phyloP scores from a whole-genome alignment of 257 asterid species.

The Henckelia pumila region DNA sequence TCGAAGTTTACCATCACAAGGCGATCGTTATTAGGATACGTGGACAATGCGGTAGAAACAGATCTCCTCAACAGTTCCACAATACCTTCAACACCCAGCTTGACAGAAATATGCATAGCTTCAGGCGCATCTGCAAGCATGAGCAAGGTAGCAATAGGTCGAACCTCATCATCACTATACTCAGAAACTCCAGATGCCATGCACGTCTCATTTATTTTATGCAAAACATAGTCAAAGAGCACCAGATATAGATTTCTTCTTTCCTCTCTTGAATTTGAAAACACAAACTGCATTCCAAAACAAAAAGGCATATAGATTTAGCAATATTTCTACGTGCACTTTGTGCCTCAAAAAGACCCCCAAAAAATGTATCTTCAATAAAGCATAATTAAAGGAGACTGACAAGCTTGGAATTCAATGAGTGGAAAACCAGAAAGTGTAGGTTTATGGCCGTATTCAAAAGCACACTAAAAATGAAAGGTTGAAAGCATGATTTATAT shows the following conservation, averaged over 20 bases:
- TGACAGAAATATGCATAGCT: conserved; percentile 88
- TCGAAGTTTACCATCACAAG: conserved; percentile 65
- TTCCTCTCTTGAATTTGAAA: conserved; percentile 87
- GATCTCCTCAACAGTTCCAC: conserved; percentile 82
- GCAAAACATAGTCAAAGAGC: conserved; percentile 87
- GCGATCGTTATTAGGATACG: conserved; percentile 84
- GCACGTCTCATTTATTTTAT: conserved; percentile 83
- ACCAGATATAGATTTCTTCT: conserved; percentile 89
- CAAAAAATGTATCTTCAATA: too few species aligned
- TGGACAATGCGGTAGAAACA: conserved; percentile 73
- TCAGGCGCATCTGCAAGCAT: conserved; percentile 97
- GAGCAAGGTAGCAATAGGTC: conserved; percentile 90
- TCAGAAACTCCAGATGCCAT: conserved; percentile 78
- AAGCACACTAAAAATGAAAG: not conserved
- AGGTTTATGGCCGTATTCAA: not conserved
- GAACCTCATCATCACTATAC: conserved; percentile 89
- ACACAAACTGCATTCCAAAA: conserved; percentile 67
- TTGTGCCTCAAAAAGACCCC: conserved; percentile 11
- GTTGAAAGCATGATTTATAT: conserved; percentile 9
- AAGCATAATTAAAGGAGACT: conserved; percentile 7
- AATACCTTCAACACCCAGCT: conserved; percentile 92
- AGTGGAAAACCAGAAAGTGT: conserved; percentile 10
- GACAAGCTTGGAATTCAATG: not conserved
- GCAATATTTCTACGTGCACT: conserved; percentile 12
- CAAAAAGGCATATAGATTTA: conserved; percentile 24